Percentiles rank a stretch among this genome's conserved stretches.
phyloP scores from a whole-genome alignment of 2,329 filamentous ascomycete species.

The Fusarium odoratissimum region DNA sequence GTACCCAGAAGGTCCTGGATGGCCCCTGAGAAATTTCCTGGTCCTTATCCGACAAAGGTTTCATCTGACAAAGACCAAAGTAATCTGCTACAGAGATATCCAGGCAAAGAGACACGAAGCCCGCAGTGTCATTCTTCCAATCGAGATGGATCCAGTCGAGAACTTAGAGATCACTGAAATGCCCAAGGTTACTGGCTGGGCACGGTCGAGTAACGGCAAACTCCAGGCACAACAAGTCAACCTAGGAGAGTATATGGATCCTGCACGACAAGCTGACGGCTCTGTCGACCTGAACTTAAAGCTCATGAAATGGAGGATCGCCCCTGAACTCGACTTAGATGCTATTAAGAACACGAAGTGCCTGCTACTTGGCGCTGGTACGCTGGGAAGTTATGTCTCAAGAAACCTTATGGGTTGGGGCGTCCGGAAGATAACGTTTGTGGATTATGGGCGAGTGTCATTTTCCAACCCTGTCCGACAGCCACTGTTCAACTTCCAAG shows the following conservation, averaged over 20 bases:
- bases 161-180: slow-evolving; percentile 64
- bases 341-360: slow-evolving; percentile 91
- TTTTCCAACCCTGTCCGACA: slow-evolving; percentile 98
- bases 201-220: slow-evolving; percentile 83
- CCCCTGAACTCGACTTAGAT: slow-evolving; percentile 87
- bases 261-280: slow-evolving; percentile 85
- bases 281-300: slow-evolving; percentile 97
- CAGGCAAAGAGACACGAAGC: slow-evolving; percentile 81
- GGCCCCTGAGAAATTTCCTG: slow-evolving; percentile 91
- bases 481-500: slow-evolving; percentile 89
- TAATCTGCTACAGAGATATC: slow-evolving; percentile 90
- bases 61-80: slow-evolving; percentile 79
- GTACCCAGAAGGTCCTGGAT: slow-evolving; percentile 86
- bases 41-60: slow-evolving; percentile 87
- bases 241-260: slow-evolving; percentile 94
- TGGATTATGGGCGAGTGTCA: slow-evolving; percentile 92
- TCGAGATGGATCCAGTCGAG: slow-evolving; percentile 65
- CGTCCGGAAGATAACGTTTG: slow-evolving; percentile 92
- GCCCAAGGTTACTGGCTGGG: slow-evolving; percentile 96
- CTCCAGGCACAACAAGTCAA: slow-evolving; percentile 82
- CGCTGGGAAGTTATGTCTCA: slow-evolving; percentile 92
- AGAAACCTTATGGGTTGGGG: slow-evolving; percentile 95
- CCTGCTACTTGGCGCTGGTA: slow-evolving; percentile 90
- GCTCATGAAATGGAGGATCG: slow-evolving; percentile 98
- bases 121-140: slow-evolving; percentile 80